Evolutionary conservation across 345 rosid species (phyloP).

Genomic region (Microcos paniculata): DNA sequence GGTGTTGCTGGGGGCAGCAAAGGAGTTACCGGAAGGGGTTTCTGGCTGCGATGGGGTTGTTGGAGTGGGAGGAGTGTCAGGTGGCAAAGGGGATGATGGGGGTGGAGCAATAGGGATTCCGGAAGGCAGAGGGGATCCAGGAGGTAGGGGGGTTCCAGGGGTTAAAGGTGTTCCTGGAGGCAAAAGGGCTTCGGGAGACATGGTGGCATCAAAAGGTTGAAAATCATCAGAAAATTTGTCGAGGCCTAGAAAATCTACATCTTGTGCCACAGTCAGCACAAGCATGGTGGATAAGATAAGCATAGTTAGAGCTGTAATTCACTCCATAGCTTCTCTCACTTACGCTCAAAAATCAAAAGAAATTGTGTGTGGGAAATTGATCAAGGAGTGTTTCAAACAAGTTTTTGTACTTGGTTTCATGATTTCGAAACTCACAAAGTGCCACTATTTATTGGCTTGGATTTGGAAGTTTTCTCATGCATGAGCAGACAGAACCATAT

Average conservation of each 20-base stretch:
- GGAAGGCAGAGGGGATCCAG: not conserved
- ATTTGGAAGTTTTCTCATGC: not conserved
- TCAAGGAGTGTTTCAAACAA: not conserved
- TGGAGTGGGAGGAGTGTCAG: not conserved
- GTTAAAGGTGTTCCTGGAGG: not conserved
- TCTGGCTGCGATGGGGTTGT: too few relatives aligned
- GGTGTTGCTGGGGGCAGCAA: not conserved
- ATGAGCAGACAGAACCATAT: not conserved
- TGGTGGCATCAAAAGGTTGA: not conserved
- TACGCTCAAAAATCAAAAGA: not conserved
- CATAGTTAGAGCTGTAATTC: not conserved
- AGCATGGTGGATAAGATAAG: too few relatives aligned
- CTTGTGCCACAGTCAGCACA: too few relatives aligned
- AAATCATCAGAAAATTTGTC: not conserved
- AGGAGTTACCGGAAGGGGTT: not conserved
- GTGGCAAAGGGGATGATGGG: not conserved
- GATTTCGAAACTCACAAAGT: not conserved
- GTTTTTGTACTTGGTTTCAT: not conserved
- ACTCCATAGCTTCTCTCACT: not conserved
- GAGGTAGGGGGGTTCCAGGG: too few relatives aligned
- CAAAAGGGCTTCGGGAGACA: not conserved
- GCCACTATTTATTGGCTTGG: not conserved
- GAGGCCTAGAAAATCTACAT: not conserved
- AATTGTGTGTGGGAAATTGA: not conserved
- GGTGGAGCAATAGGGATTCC: too few relatives aligned